Conservation (phyloP, 2,329 filamentous ascomycete genomes). For the Canariomyces notabilis region DNA sequence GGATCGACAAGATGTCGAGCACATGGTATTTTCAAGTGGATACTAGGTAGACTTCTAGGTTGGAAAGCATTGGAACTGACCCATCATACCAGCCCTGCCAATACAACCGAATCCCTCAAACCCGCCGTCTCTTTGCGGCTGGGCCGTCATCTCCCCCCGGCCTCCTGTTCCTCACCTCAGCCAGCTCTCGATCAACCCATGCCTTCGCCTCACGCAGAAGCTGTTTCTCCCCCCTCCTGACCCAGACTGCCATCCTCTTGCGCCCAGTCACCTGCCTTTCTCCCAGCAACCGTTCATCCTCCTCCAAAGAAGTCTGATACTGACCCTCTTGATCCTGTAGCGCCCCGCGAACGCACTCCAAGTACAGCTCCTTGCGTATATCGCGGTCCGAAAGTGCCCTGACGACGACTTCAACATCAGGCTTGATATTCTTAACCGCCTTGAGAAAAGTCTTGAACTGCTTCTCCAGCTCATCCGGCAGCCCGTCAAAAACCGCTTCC, state of each 20-base stretch:
- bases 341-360: conserved; percentile 34
- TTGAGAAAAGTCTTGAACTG: conserved; percentile 50
- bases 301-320: conserved; percentile 29
- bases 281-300: conserved; percentile 24
- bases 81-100: not conserved
- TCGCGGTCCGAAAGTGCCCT: conserved; percentile 44
- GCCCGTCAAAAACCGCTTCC: conserved; percentile 34
- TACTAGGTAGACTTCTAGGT: not conserved
- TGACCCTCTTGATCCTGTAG: conserved; percentile 24
- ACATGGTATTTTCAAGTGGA: not conserved
- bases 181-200: conserved; percentile 21
- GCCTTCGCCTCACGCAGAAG: conserved; percentile 28
- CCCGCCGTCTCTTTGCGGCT: conserved; percentile 26
- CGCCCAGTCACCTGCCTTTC: conserved; percentile 1
- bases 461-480: conserved; percentile 48
- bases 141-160: conserved; percentile 20
- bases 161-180: conserved; percentile 14
- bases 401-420: conserved; percentile 20
- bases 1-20: not conserved
- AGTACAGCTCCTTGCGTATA: conserved; percentile 43
- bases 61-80: not conserved
- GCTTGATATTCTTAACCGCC: conserved; percentile 41
- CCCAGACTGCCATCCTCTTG: conserved; percentile 30
- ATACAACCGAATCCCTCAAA: not conserved
- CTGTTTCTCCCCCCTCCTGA: conserved; percentile 34